These are phyloP conservation scores for Hortiboletus flavorubellus DNA, from an alignment of 768 basidiomycete species.

Conservation along the genomic window DNA sequence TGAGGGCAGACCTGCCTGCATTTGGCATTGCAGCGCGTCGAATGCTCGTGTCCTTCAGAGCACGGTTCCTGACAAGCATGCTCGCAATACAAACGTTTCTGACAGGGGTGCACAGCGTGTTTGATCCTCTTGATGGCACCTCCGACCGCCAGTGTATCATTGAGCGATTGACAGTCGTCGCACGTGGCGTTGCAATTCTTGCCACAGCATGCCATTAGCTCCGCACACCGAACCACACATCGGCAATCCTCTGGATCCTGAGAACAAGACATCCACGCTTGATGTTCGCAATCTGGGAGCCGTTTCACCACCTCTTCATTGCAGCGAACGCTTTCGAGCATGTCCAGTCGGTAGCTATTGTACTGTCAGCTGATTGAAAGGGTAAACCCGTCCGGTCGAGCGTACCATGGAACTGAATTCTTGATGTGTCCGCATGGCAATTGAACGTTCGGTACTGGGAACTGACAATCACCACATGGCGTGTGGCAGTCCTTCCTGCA, in stretches of 20 bases:
- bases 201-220: conserved; percentile 50
- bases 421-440: conserved; percentile 59
- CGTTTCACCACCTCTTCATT: conserved; percentile 38
- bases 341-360: conserved; percentile 45
- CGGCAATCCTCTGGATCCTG: conserved; percentile 36
- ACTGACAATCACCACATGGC: conserved; percentile 51
- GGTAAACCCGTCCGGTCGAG: neutral
- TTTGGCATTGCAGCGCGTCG: conserved; percentile 39
- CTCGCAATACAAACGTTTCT: conserved; percentile 50
- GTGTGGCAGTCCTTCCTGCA: conserved; percentile 51
- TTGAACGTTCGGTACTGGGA: conserved; percentile 41
- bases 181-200: conserved; percentile 49
- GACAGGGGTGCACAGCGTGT: conserved; percentile 50
- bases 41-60: conserved; percentile 48
- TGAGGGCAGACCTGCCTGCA: conserved; percentile 59
- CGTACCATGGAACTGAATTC: conserved; percentile 48
- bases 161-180: conserved; percentile 41
- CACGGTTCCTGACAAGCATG: conserved; percentile 52
- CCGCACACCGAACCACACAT: conserved; percentile 44
- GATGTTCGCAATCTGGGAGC: conserved; percentile 55
- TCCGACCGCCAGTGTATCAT: neutral
- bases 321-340: conserved; percentile 45
- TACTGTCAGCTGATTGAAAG: neutral
- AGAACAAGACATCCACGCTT: conserved; percentile 44
- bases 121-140: conserved; percentile 23